A percentile compares a stretch with the other conserved stretches of the same genome.
These are phyloP conservation scores for Monosporascus sp. DNA, from an alignment of 2,329 filamentous ascomycete species.

Conservation along the genomic window DNA sequence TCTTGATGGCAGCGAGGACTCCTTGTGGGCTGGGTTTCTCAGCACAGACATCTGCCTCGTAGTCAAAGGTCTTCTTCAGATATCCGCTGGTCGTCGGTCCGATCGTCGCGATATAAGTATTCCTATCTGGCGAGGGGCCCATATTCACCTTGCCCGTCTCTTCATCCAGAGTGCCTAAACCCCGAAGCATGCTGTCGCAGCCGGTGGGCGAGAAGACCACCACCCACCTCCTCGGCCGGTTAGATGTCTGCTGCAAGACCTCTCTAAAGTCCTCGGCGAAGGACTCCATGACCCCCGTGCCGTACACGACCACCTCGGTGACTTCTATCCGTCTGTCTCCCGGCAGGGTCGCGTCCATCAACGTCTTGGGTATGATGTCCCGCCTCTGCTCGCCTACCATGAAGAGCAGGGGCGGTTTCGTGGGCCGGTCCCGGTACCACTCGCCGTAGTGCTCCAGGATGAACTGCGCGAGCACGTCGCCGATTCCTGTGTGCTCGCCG, in stretches of 20 bases:
- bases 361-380: constrained; percentile 80
- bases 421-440: constrained; percentile 37
- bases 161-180: constrained; percentile 46
- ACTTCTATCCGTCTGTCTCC: constrained; percentile 54
- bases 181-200: constrained; percentile 54
- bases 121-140: constrained; percentile 23
- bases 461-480: constrained; percentile 69
- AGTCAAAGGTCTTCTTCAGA: constrained; percentile 58
- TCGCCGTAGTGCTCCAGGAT: constrained; percentile 72
- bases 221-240: constrained; percentile 54
- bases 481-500: constrained; percentile 79
- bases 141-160: constrained; percentile 33
- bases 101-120: constrained; percentile 74
- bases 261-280: constrained; percentile 64
- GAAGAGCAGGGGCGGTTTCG: constrained; percentile 68
- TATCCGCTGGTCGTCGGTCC: constrained; percentile 85
- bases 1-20: constrained; percentile 60
- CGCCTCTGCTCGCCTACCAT: constrained; percentile 84
- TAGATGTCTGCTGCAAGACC: constrained; percentile 40
- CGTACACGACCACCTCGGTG: constrained; percentile 79
- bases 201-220: constrained; percentile 68
- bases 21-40: constrained; percentile 77
- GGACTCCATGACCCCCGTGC: constrained; percentile 73
- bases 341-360: constrained; percentile 55
- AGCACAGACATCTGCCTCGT: constrained; percentile 74